Base-by-base conservation (phyloP, 2,329 filamentous ascomycete species). In the Arachnomyces sp. region DNA sequence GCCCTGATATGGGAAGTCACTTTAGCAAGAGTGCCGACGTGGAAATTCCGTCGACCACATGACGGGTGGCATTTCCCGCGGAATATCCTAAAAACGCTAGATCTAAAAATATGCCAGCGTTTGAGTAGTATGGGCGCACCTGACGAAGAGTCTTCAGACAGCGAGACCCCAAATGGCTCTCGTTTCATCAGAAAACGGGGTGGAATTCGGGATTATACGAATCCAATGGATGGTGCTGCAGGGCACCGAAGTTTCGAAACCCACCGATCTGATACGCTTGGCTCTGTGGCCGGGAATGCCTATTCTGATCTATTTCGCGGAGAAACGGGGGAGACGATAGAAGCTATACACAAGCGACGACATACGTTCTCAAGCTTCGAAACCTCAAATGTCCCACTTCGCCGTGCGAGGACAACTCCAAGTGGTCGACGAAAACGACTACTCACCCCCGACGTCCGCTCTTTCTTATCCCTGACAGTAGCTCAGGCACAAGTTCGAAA, bases 11-110 rank as follows among this genome's bases (percentile, higher is more conserved):
- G 86, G 84, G 88, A 85, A 34, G 82, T 96, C 39, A 76, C 82
- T 17, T 67, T 98, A 45, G 89, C 90, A 37, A 76, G 90, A 42
- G 85, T 96, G 13, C 92, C 92, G 2, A 87, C 80, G 52, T 95
- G 90, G 87, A 84, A 89, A 32, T 89, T 96, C 53, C 76, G 79
- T 51, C 77, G 80, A 40, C 65, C 71, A 13, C 59, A 65, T 1
- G 57, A 55, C 20, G 52, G 51, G 4, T 54, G 57, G 41, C 61
- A 64, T 49, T 59, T 63, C 42, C 45, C 55, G 28, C 52, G 59
- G 45, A 46, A 58, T 50, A 48, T 68, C 49, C 54, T 71, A 51
- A 61, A 64, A 45, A 39, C 63, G 51, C 58, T 65, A 42, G 54
- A 69, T 49, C 49, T 64, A 47, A 49, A 73, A 43, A 60, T 72